phyloP scores from a whole-genome alignment of 176 grass and related monocot species.

The Avena sativa region DNA sequence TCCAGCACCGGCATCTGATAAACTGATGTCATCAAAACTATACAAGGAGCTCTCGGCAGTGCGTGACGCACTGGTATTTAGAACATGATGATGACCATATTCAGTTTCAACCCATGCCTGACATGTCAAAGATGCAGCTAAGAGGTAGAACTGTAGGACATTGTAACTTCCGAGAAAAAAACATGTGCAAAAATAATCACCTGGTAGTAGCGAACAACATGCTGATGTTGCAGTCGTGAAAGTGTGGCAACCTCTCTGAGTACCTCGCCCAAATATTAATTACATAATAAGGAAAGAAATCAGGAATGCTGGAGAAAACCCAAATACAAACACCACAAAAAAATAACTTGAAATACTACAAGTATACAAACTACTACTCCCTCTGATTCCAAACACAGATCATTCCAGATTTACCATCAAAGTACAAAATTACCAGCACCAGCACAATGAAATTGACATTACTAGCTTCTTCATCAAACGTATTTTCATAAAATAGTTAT shows the following conservation, averaged over 20 bases:
- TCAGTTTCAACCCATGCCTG: conserved; percentile 99
- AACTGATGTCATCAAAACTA: conserved; percentile 66
- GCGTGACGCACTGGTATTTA: conserved; percentile 60
- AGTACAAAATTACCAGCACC: background rate
- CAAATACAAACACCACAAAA: conserved; percentile 29
- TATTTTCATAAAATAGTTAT: background rate
- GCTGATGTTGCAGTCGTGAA: conserved; percentile 91
- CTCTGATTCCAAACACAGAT: background rate
- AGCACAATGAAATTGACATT: background rate
- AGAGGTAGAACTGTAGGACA: conserved; percentile 32
- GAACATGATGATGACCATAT: conserved; percentile 67
- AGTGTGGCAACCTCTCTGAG: conserved; percentile 98
- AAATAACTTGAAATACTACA: conserved; percentile 3
- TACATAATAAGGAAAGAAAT: conserved; percentile 50
- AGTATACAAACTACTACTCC: background rate
- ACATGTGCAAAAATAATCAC: conserved; percentile 47
- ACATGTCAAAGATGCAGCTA: conserved; percentile 36
- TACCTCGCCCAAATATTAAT: conserved; percentile 66
- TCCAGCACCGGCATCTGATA: conserved; percentile 64
- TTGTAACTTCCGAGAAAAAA: conserved; percentile 16
- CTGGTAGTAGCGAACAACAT: conserved; percentile 98
- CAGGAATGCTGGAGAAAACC: conserved; percentile 33
- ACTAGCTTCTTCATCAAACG: background rate
- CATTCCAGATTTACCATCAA: background rate
- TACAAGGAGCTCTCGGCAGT: conserved; percentile 69